Conservation (phyloP, 192 early-diverging fungal genomes). For the Coemansia sp. region DNA sequence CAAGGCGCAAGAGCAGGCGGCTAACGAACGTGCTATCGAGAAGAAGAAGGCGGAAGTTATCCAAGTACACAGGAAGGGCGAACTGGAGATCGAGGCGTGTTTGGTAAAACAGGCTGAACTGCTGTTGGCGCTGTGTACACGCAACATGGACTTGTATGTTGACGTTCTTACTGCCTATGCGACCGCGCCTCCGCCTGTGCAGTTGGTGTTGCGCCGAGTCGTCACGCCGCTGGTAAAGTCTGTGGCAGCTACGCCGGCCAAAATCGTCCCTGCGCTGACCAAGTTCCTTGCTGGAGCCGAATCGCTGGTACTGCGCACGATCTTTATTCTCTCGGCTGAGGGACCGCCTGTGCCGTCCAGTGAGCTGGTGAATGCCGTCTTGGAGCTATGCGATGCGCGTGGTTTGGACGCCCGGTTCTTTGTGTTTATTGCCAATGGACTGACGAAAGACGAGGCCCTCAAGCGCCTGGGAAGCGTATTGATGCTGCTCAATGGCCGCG, state of each 20-base stretch:
- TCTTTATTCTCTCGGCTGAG: constrained; percentile 27
- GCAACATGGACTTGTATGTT: constrained; percentile 34
- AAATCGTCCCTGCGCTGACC: constrained; percentile 29
- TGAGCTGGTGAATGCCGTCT: constrained; percentile 39
- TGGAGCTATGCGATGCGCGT: constrained; percentile 36
- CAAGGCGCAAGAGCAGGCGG: not conserved
- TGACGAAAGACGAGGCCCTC: constrained; percentile 23
- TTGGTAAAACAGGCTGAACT: constrained; percentile 38
- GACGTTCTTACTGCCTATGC: constrained; percentile 33
- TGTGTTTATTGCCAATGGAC: constrained; percentile 28
- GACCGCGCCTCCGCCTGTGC: constrained; percentile 11
- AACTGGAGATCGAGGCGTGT: constrained; percentile 18
- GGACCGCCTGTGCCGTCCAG: constrained; percentile 22
- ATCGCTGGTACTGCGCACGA: constrained; percentile 28
- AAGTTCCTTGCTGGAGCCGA: constrained; percentile 42
- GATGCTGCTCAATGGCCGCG: constrained; percentile 23
- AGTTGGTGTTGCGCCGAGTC: constrained; percentile 22
- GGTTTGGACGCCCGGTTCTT: constrained; percentile 33
- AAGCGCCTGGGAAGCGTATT: constrained; percentile 21
- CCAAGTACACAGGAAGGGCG: constrained; percentile 23
- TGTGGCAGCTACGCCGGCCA: constrained; percentile 16
- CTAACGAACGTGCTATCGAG: constrained; percentile 12
- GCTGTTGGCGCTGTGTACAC: constrained; percentile 47
- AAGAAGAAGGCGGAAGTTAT: constrained; percentile 17
- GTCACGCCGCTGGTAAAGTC: constrained; percentile 47